These are phyloP conservation scores for Pseudogymnoascus sp. DNA, from an alignment of 2,329 filamentous ascomycete species.

Conservation along the genomic window DNA sequence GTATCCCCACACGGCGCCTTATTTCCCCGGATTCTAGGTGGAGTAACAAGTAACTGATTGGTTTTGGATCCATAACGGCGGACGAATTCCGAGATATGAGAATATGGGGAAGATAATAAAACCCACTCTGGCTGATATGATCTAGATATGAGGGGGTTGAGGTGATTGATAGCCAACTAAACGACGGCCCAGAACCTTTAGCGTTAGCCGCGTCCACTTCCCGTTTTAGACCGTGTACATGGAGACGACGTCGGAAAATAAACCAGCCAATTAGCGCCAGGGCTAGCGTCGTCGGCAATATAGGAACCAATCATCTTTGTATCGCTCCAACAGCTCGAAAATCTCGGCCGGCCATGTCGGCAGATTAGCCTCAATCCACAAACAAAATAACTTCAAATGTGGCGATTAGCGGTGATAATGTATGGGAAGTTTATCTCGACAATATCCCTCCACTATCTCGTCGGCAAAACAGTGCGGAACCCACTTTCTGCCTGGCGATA, in stretches of 20 bases:
- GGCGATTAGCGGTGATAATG: neutral
- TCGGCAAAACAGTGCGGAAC: conserved; percentile 1
- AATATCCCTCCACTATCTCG: neutral
- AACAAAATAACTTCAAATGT: neutral
- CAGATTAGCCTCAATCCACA: neutral
- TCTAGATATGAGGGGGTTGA: neutral
- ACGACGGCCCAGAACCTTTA: neutral
- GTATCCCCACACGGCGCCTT: neutral
- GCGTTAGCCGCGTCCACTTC: neutral
- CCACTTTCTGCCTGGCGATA: neutral
- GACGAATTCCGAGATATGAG: conserved; percentile 2
- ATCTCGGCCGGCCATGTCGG: neutral
- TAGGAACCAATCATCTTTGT: neutral
- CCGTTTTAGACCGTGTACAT: neutral
- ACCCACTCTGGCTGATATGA: neutral
- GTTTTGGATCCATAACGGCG: neutral
- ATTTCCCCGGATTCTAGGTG: conserved; percentile 5
- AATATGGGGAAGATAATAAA: neutral
- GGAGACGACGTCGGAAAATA: conserved; percentile 1
- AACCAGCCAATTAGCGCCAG: neutral
- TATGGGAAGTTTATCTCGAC: neutral
- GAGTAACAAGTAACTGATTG: neutral
- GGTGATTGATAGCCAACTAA: neutral
- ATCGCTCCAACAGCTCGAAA: neutral
- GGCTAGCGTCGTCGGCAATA: neutral